A percentile compares a stretch with the other conserved stretches of the same genome.
phyloP scores from a whole-genome alignment of 2,329 filamentous ascomycete species.

The Aspergillus sp. region DNA sequence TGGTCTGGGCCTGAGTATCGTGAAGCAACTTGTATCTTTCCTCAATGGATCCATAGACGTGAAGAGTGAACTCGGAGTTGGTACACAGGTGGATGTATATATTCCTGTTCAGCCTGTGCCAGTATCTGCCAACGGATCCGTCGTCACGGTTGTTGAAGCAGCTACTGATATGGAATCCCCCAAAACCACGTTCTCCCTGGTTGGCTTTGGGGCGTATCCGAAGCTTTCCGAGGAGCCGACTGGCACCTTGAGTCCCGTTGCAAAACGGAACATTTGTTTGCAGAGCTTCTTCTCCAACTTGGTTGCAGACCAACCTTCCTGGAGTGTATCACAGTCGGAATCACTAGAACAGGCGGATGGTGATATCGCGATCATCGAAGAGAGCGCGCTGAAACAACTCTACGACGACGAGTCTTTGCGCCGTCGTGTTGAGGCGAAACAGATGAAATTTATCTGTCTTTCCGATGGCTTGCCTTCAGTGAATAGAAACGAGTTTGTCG shows the following conservation, averaged over 20 bases:
- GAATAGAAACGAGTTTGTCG: background rate
- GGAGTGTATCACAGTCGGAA: constrained; percentile 21
- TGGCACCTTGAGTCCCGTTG: constrained; percentile 23
- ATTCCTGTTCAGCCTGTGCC: constrained; percentile 18
- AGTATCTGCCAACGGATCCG: background rate
- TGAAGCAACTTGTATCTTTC: constrained; percentile 55
- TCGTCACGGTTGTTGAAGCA: background rate
- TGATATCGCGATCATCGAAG: constrained; percentile 26
- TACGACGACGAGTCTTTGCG: background rate
- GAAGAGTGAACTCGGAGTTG: constrained; percentile 33
- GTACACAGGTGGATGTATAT: constrained; percentile 25
- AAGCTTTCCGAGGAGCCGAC: constrained; percentile 26
- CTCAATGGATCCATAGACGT: constrained; percentile 58
- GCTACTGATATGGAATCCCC: background rate
- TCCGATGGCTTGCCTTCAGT: background rate
- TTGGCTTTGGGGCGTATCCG: constrained; percentile 27
- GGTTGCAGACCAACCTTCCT: constrained; percentile 17
- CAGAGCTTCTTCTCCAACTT: constrained; percentile 23
- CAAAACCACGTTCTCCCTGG: constrained; percentile 15
- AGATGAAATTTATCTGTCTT: constrained; percentile 22
- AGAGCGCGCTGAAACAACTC: constrained; percentile 14
- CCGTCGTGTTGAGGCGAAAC: background rate
- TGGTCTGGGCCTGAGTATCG: constrained; percentile 63
- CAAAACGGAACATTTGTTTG: constrained; percentile 27
- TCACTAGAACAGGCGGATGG: constrained; percentile 20